Evolutionary conservation across 305 asterid species (phyloP), one percentile per base, ranked within the genome.

Genomic region (Solanum aculeatissimum): DNA sequence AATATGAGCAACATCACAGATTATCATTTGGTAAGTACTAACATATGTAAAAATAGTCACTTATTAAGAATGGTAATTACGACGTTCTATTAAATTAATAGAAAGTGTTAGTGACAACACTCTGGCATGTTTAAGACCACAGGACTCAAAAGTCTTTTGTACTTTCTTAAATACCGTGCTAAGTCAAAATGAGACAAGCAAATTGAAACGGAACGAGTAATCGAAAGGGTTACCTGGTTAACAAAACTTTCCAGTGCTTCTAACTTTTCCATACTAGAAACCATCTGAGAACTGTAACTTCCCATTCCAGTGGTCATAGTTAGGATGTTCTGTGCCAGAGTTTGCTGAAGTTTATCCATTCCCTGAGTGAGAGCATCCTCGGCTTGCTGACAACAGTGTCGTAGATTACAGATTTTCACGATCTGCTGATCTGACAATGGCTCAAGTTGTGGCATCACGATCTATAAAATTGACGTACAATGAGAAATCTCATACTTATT

Each of bases 281-380:
- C 88, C 78, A 94, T 89, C 40, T 92, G 97, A 23, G 94, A 83
- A 89, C 86, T 80, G 87, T 85, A 94, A 81, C 84, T 93, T 68
- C 91, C 94, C 2, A 87, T 83, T 82, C 92, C 97, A 0, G 86
- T 87, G 5, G 88, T 87, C 69, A 57, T 83, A 21, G 83, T 92
- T 89, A 86, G 90, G 83, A 96, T 83, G 93, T 93, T 90, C 83
- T 94, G 98, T 0, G 92, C 93, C 25, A 96, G 92, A 29, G 92
- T 90, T 81, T 97, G 98, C 83, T 94, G 98, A 40, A 97, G 97
- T 90, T 95, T 95, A 7, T 97, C 97, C 91, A 95, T 94, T 63
- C 99, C 99, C 53, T 94, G 97, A 51, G 94, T 66, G 43, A 97
- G 91, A 29, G 98, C 99, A 81, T 97, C 98, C 91, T 97, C 99